phyloP scores from a whole-genome alignment of 2,329 filamentous ascomycete genomes.

The Exophiala viscosa region DNA sequence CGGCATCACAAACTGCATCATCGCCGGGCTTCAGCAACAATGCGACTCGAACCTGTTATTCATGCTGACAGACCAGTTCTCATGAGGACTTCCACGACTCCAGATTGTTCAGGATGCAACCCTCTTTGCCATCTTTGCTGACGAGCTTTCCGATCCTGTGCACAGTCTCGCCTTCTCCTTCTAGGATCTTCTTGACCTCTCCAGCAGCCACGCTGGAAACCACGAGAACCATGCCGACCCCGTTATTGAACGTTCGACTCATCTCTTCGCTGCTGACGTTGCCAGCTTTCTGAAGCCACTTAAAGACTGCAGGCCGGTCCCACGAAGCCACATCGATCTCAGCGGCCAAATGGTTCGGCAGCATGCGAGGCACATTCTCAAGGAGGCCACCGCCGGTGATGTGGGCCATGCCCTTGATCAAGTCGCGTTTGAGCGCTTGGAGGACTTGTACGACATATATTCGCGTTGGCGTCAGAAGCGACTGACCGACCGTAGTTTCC shows the following conservation, averaged over 20 bases:
- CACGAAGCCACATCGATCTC: constrained; percentile 75
- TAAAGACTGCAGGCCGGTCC: constrained; percentile 73
- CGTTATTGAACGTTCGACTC: constrained; percentile 90
- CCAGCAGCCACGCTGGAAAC: constrained; percentile 64
- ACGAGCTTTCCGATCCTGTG: constrained; percentile 71
- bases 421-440: constrained; percentile 55
- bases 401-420: constrained; percentile 90
- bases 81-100: constrained; percentile 38
- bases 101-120: constrained; percentile 62
- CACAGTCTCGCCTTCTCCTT: constrained; percentile 70
- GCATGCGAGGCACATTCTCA: constrained; percentile 93
- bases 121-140: constrained; percentile 49
- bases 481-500: constrained; percentile 59
- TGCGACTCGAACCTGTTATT: too few relatives aligned
- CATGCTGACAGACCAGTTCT: neutral
- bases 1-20: neutral
- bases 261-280: constrained; percentile 70
- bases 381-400: constrained; percentile 92
- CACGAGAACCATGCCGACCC: constrained; percentile 88
- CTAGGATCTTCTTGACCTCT: constrained; percentile 58
- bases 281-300: constrained; percentile 72
- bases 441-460: constrained; percentile 89
- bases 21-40: too few relatives aligned
- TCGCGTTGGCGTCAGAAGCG: constrained; percentile 80
- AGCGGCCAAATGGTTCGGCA: constrained; percentile 73